Evolutionary conservation across 306 rosid species (phyloP).

Genomic region (Casuarina cunninghamiana): DNA sequence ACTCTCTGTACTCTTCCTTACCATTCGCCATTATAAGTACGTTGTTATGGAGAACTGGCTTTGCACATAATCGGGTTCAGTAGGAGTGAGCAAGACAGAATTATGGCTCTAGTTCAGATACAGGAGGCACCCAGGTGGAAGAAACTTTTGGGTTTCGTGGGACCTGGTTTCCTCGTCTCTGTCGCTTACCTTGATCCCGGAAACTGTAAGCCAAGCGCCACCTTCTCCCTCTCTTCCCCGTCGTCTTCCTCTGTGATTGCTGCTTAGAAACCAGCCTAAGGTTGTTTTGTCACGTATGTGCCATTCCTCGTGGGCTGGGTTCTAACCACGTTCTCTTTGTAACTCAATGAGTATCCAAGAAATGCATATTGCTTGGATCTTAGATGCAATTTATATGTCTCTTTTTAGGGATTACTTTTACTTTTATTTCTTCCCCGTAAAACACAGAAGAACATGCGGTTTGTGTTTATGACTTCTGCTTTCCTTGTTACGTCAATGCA

Average conservation of each 20-base stretch:
- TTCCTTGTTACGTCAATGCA: not conserved
- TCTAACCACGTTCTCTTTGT: too few species aligned
- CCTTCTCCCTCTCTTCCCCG: not conserved
- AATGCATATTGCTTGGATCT: too few species aligned
- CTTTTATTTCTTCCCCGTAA: not conserved
- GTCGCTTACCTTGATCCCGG: slow-evolving; percentile 28
- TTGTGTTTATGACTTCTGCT: not conserved
- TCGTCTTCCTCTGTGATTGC: too few species aligned
- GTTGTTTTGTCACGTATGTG: too few species aligned
- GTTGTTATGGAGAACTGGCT: not conserved
- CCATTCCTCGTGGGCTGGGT: too few species aligned
- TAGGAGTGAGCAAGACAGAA: not conserved
- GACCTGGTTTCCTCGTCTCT: slow-evolving; percentile 26
- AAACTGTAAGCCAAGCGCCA: slow-evolving; percentile 10
- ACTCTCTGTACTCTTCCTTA: too few species aligned
- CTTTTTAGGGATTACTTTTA: not conserved
- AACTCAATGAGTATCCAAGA: too few species aligned
- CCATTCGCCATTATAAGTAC: too few species aligned
- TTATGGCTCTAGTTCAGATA: slow-evolving; percentile 22
- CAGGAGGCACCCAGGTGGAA: slow-evolving; percentile 20
- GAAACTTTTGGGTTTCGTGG: slow-evolving; percentile 14
- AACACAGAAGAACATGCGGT: not conserved
- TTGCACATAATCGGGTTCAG: not conserved
- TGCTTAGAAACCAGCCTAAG: too few species aligned
- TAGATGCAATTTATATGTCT: not conserved